A percentile compares a stretch with the other conserved stretches of the same genome.
Evolutionary conservation across 768 basidiomycete genomes (phyloP).

Genomic region (Boletus fagicola): DNA sequence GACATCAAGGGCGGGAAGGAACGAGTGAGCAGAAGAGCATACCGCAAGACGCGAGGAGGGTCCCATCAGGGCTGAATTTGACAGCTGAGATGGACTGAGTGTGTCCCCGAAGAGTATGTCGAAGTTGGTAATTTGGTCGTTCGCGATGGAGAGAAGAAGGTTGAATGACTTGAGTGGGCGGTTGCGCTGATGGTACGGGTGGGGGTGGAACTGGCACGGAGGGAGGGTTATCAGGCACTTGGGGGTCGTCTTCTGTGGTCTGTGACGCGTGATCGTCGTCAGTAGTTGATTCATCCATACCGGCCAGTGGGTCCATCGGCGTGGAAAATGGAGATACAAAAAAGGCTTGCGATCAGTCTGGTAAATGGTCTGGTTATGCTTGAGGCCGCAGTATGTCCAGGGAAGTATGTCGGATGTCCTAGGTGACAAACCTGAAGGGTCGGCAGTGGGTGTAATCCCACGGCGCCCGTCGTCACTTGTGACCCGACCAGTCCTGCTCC

Average conservation of each 20-base stretch:
- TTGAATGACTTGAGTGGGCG: conserved; percentile 30
- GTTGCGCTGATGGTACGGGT: conserved; percentile 31
- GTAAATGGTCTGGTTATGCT: not conserved
- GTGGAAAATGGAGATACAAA: not conserved
- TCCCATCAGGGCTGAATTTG: conserved; percentile 90
- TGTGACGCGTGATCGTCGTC: conserved; percentile 72
- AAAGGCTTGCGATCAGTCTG: not conserved
- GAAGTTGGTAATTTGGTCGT: conserved; percentile 66
- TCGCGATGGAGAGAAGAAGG: conserved; percentile 39
- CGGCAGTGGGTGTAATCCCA: too few species aligned
- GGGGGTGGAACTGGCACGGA: conserved; percentile 39
- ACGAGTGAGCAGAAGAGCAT: conserved; percentile 29
- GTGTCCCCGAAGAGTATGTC: conserved; percentile 72
- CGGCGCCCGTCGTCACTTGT: too few species aligned
- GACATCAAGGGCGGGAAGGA: not conserved
- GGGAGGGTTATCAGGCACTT: conserved; percentile 61
- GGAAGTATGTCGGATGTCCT: too few species aligned
- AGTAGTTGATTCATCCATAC: conserved; percentile 45
- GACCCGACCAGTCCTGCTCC: too few species aligned
- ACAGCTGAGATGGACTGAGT: conserved; percentile 82
- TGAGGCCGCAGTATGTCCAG: not conserved
- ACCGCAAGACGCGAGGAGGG: conserved; percentile 85
- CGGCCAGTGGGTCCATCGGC: conserved; percentile 25
- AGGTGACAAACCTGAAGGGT: too few species aligned
- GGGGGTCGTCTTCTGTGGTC: conserved; percentile 83